Evolutionary conservation across 2,329 filamentous ascomycete genomes (phyloP), one percentile per base, ranked within the genome.

Genomic region (Fusarium robinianum): DNA sequence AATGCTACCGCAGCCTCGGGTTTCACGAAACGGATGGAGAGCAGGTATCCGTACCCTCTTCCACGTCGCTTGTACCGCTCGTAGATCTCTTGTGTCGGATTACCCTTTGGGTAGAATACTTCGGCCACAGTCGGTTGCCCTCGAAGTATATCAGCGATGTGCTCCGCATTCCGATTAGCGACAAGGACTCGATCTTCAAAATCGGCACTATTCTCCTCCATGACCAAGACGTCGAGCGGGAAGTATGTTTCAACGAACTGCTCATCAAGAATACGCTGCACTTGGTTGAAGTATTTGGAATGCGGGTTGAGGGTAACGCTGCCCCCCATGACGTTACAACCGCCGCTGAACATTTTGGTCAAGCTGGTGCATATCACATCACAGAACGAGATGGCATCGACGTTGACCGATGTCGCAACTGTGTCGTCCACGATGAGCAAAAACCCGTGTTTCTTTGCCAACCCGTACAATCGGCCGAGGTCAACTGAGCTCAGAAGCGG

Each of bases 341-440:
- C 73, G 4, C 80, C 79, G 39, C 68, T 78, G 52, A 83, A 81
- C 12, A 71, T 70, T 56, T 81, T 81, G 5, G 77, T 80, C 17
- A 81, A 62, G 22, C 70, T 74, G 2, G 73, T 74, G n/a, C 77
- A 59, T 14, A 81, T 42, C 1, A 77, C 61, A 51, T 83, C 78
- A 8, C 73, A 74, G 0, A 67, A 66, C 1, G 63, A 57, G 2
- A 76, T 56, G 11, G 81, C 50, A 51, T 78, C 67, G 29, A 76
- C 56, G 46, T 75, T 77, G 53, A 67, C 69, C 18, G 73, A 71
- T 8, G 67, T 72, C 4, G 66, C 72, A 24, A 74, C 53, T 0
- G 73, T 77, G 22, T 77, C 75, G 46, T 77, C 74, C 2, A 73
- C 61, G 7, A 73, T 58, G 12, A 76, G 41, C 21, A 71, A 46